These are phyloP conservation scores for Lasiosphaeris hirsuta DNA, from an alignment of 495 filamentous ascomycete genomes.

Conservation along the genomic window DNA sequence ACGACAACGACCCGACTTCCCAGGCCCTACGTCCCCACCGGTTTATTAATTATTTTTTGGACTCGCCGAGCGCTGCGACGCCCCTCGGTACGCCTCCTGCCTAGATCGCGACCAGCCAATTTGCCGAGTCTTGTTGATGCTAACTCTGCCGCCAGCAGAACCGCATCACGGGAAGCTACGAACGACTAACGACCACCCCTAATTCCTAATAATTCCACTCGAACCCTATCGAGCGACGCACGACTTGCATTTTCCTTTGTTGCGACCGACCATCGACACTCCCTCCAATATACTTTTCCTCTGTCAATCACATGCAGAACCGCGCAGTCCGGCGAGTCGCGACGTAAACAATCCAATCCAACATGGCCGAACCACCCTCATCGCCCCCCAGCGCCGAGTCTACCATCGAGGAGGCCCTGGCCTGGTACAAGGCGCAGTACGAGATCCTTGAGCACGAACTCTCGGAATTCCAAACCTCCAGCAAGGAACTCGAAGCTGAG, in stretches of 20 bases:
- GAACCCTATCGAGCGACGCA: slow-evolving; percentile 15
- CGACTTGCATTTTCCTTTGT: slow-evolving; percentile 15
- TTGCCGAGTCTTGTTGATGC: slow-evolving; percentile 9
- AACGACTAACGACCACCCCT: slow-evolving; percentile 3
- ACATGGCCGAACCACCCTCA: slow-evolving; percentile 61
- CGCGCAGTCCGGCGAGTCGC: slow-evolving; percentile 17
- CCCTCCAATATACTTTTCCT: slow-evolving; percentile 10
- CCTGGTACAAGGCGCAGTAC: slow-evolving; percentile 95
- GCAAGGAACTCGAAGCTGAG: slow-evolving; percentile 89
- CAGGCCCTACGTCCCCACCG: no score
- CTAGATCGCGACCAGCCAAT: slow-evolving; percentile 8
- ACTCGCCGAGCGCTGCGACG: slow-evolving; percentile 6
- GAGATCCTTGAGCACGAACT: slow-evolving; percentile 88
- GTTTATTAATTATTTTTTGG: slow-evolving; percentile 7
- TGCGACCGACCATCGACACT: slow-evolving; percentile 16
- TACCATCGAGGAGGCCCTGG: slow-evolving; percentile 66
- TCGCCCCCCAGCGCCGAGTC: slow-evolving; percentile 57
- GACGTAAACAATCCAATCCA: slow-evolving; percentile 19
- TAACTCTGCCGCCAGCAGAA: neutral
- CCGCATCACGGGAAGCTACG: slow-evolving; percentile 13
- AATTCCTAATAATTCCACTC: neutral
- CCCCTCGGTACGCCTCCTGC: slow-evolving; percentile 5
- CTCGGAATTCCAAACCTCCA: slow-evolving; percentile 89
- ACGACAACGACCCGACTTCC: slow-evolving; percentile 12
- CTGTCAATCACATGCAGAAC: slow-evolving; percentile 26